Evolutionary conservation across 2,329 filamentous ascomycete species (phyloP), one percentile per base, ranked within the genome.

Genomic region (Penicillium sp.): DNA sequence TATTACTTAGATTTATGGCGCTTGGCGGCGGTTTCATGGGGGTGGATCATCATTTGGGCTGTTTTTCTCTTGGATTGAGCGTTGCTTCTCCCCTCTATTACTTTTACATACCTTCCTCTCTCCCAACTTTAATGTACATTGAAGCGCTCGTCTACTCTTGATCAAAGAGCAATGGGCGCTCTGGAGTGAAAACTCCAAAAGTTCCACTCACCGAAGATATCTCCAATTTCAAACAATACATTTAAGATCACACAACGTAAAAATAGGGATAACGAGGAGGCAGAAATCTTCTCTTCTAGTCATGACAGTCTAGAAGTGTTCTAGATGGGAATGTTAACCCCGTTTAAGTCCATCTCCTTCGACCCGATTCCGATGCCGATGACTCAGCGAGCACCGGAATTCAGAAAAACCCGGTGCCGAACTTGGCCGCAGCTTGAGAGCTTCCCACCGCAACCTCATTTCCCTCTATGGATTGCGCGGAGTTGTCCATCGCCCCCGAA

Each of bases 341-440:
- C 49, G 49, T 19, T 15, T 51, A 51, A 51, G 49, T 51, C 49
- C 49, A 59, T 67, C 45, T 37, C 37, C 40, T 65, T 62, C 60
- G 64, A 58, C 54, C 10, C 58, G 40, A 37, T 66, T 65, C 60
- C 58, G 28, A 33, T 66, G 61, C 60, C 12, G 74, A 74, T 77
- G 75, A 77, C 69, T 76, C 74, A 76, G 73, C 72, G 51, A 76
- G 73, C 69, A 57, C 63, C 51, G 51, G 73, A 71, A 73, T 68
- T 68, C 61, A 65, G 66, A 71, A 73, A 76, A 76, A 69, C 57
- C 59, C 64, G 59, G 57, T 59, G 63, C 69, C 65, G 68, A 70
- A 61, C 53, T 62, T 65, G 65, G 67, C 67, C 67, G 64, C 64
- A 67, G 69, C 53, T 65, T 54, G 65, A 67, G 62, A 73, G 69